Percentiles rank a stretch among this genome's conserved stretches.
These are phyloP conservation scores for Penicillium digitatum DNA, from an alignment of 2,329 filamentous ascomycete species.

Conservation along the genomic window DNA sequence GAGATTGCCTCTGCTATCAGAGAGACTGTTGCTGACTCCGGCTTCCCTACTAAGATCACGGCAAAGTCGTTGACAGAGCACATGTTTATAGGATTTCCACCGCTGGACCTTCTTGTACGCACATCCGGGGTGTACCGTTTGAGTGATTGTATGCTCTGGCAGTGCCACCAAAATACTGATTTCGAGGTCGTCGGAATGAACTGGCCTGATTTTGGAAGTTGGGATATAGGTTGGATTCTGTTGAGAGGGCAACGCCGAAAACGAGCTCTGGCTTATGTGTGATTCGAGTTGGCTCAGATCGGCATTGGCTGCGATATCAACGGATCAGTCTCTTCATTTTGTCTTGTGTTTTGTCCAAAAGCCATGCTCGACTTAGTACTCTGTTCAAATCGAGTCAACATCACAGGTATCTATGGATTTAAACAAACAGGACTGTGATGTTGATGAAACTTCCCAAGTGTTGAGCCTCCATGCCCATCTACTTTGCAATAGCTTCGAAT, in stretches of 20 bases:
- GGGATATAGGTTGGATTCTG: neutral
- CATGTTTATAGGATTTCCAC: neutral
- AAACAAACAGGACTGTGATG: neutral
- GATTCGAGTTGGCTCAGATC: neutral
- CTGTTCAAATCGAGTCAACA: neutral
- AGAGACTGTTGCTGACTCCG: neutral
- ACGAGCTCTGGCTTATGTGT: neutral
- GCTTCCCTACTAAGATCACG: neutral
- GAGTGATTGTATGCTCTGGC: constrained; percentile 2
- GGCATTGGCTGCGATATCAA: neutral
- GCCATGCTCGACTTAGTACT: neutral
- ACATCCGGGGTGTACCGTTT: neutral
- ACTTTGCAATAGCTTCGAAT: constrained; percentile 35
- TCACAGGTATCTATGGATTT: neutral
- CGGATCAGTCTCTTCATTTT: neutral
- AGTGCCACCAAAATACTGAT: neutral
- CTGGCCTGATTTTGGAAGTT: neutral
- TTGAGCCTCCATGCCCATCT: constrained; percentile 27
- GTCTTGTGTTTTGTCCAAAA: neutral
- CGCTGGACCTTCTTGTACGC: neutral
- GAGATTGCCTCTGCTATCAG: neutral
- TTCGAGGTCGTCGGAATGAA: constrained; percentile 1
- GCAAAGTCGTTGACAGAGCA: neutral
- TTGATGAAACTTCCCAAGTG: neutral
- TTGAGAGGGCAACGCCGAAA: neutral